Base-by-base conservation (phyloP, 768 basidiomycete genomes). In the Trametopsis cervina region DNA sequence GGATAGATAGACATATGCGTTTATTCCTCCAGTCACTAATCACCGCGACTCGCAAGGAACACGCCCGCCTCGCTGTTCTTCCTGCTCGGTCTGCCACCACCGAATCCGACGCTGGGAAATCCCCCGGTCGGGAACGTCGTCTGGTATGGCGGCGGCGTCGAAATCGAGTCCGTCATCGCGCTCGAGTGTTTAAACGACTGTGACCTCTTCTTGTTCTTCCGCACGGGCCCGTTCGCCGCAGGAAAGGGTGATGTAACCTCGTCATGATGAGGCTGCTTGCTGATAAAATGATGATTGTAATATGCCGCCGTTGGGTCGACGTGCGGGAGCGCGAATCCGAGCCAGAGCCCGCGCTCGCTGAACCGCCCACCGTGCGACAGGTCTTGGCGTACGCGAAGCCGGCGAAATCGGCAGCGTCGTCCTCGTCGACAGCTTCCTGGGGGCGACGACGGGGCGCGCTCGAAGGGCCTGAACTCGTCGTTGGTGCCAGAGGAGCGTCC, bases 271-370 rank as follows among this genome's bases (percentile, higher is more conserved):
- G 38, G 44, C 13, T 36, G 47, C n/a, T n/a, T 42, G 10, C 56
- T 51, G 25, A 54, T 41, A 29, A 56, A 61, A 29, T 57, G 55
- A 37, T 62, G 59, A 42, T 60, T 58, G 45, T 64, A 63, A n/a
- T 45, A 55, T 26, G 58, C 47, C 56, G 44, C 60, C 57, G 25
- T 56, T 52, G 21, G 72, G 71, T 22, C 3, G 81, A 81, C 0
- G 82, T 83, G 25, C 77, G 73, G 3, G 81, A 83, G 27, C 73
- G 76, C 3, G 79, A 81, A 49, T 81, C 78, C 0, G 83, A 84
- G 21, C 73, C n/a, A n/a, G n/a, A n/a, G n/a, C n/a, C n/a, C n/a
- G n/a, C 76, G 29, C 15, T 33, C 3, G 57, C 61, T 2, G 66
- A 60, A 0, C 59, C 63, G 15, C 65, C 60, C 37, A 64, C 67